phyloP scores from a whole-genome alignment of 345 rosid species.

The Dovyalis caffra region DNA sequence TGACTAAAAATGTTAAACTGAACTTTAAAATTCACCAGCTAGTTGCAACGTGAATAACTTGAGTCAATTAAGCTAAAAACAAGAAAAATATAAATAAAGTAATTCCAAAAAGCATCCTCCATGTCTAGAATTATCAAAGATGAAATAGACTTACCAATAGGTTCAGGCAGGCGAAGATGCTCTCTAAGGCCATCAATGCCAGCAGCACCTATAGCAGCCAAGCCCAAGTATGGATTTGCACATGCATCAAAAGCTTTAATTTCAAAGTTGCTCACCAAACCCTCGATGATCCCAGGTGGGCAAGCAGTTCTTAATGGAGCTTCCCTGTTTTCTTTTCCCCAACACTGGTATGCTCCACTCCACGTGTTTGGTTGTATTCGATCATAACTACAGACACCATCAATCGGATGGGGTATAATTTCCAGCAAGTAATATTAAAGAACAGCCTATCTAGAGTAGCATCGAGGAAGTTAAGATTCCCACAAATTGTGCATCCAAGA shows the following conservation, averaged over 20 bases:
- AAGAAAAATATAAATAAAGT: neutral
- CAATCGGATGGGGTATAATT: neutral
- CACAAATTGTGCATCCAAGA: neutral
- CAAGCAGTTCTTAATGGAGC: conserved; percentile 82
- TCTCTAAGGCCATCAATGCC: conserved; percentile 88
- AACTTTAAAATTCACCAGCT: neutral
- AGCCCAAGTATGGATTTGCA: conserved; percentile 80
- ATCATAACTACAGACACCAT: conserved; percentile 57
- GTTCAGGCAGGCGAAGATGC: conserved; percentile 67
- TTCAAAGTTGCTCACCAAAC: conserved; percentile 89
- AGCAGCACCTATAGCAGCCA: conserved; percentile 74
- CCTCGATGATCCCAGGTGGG: conserved; percentile 78
- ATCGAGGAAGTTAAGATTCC: neutral
- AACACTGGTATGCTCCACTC: conserved; percentile 97
- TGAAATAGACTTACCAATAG: conserved; percentile 53
- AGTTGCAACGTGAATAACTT: neutral
- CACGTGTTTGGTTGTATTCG: conserved; percentile 90
- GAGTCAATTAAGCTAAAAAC: neutral
- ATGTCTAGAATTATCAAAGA: neutral
- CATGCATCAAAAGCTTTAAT: conserved; percentile 87
- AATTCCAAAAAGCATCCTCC: neutral
- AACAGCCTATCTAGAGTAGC: neutral
- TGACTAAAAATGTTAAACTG: no score
- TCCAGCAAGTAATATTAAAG: neutral
- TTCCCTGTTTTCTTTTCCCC: conserved; percentile 98